Base-by-base conservation (phyloP, 257 asterid species). In the Paulownia fortunei region DNA sequence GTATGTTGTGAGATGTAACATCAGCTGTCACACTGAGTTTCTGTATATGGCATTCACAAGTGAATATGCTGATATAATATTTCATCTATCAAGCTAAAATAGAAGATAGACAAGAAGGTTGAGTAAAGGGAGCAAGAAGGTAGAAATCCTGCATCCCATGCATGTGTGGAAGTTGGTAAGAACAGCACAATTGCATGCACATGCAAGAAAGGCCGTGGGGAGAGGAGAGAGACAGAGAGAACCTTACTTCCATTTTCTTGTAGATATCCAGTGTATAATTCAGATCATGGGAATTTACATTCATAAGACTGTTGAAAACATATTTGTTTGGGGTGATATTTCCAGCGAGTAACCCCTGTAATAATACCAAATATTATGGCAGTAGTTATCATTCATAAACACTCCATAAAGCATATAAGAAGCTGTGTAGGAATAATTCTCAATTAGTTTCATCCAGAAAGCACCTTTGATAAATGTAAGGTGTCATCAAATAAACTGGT, bases 291-390 rank as follows among this genome's bases (percentile, higher is more conserved):
- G 99, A 90, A 85, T 94, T 94, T 59, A 90, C 99, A 76, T 92
- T 94, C 98, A 94, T 94, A 80, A 94, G 94, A 79, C 99, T 94
- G 89, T 94, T 94, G 88, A 91, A 76, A 79, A 94, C 96, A 52
- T 88, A 89, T 65, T 62, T 74, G 80, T 92, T 94, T 44, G 99
- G 98, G 76, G 85, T 87, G 73, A 83, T 83, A 72, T 86, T 86
- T 69, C 81, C 70, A 74, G 89, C 86, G 16, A 88, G 87, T 76
- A 95, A 82, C 71, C 84, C 97, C 99, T 92, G 97, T 75, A 87
- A 72, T 72, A 76, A 79, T 70, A 82, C 24, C 77, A 69, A 73
- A 77, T 52, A 64, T 84, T 59, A 81, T 80, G 72, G 52, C 46
- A 71, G 77, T 37, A 80, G 19, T 73, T 71, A 83, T n/a, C n/a